Conservation (phyloP, 2,329 filamentous ascomycete genomes). For the Ophiostoma ulmi region DNA sequence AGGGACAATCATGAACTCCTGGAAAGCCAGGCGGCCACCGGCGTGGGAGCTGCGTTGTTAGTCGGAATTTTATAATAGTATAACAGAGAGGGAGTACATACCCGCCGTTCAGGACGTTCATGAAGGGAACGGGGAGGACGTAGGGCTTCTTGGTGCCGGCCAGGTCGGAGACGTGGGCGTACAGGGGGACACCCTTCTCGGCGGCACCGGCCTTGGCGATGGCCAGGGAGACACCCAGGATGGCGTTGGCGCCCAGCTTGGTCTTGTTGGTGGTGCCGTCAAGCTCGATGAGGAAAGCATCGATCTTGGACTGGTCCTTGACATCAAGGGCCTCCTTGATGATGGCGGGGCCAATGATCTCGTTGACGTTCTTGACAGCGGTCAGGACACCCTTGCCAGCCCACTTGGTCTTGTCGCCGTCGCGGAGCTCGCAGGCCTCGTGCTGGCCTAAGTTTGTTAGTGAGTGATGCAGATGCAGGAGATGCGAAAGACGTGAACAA, state of each 20-base stretch:
- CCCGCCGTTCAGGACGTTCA: slow-evolving; percentile 85
- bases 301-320: slow-evolving; percentile 78
- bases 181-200: slow-evolving; percentile 82
- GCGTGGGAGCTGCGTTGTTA: slow-evolving; percentile 68
- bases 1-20: slow-evolving; percentile 94
- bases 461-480: not conserved
- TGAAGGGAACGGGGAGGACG: slow-evolving; percentile 84
- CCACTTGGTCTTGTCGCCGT: slow-evolving; percentile 84
- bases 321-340: slow-evolving; percentile 80
- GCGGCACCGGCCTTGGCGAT: slow-evolving; percentile 85
- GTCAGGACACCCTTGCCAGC: slow-evolving; percentile 81
- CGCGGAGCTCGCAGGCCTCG: slow-evolving; percentile 86
- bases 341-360: slow-evolving; percentile 69
- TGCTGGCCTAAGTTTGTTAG: slow-evolving; percentile 61
- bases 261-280: slow-evolving; percentile 83
- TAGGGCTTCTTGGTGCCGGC: slow-evolving; percentile 88
- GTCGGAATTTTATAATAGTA: not conserved
- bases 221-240: slow-evolving; percentile 77
- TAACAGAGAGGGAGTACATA: slow-evolving; percentile 32
- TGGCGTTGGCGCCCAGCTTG: slow-evolving; percentile 83
- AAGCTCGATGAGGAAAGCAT: slow-evolving; percentile 78
- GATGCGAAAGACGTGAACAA: no score
- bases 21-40: slow-evolving; percentile 90
- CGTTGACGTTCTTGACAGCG: slow-evolving; percentile 82
- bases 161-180: slow-evolving; percentile 81